Percentiles rank a stretch among this genome's conserved stretches.
Conservation (phyloP, 805 yeast genomes). For the Candida adriatica region DNA sequence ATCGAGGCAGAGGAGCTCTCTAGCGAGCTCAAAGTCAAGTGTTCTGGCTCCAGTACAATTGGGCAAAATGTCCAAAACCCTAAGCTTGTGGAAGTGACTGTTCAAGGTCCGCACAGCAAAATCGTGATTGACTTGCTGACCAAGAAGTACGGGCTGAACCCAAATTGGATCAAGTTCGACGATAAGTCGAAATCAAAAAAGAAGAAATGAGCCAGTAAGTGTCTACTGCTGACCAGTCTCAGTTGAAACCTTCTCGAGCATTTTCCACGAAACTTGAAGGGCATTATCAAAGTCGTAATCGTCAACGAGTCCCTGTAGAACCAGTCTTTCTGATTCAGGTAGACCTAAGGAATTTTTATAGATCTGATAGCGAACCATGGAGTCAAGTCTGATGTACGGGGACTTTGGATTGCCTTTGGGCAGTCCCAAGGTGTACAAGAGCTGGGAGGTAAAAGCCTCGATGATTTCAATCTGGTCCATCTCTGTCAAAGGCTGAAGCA, state of each 20-base stretch:
- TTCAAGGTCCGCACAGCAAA: conserved; percentile 86
- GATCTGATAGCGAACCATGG: conserved; percentile 11
- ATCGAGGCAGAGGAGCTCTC: conserved; percentile 62
- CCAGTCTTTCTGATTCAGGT: background rate
- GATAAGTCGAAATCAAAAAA: conserved; percentile 55
- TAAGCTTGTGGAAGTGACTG: conserved; percentile 59
- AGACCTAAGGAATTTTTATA: conserved; percentile 6
- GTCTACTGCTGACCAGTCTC: too few species aligned
- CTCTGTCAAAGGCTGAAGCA: conserved; percentile 6
- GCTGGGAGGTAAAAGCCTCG: conserved; percentile 8
- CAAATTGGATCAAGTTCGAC: conserved; percentile 56
- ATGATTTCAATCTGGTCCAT: conserved; percentile 10
- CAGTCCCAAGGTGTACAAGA: conserved; percentile 9
- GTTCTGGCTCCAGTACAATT: conserved; percentile 85
- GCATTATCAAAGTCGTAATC: conserved; percentile 6
- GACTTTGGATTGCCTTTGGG: conserved; percentile 9
- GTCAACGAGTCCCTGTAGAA: conserved; percentile 1
- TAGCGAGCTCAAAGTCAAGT: conserved; percentile 61
- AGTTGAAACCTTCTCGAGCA: too few species aligned
- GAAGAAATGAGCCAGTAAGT: conserved; percentile 31
- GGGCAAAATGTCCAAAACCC: conserved; percentile 53
- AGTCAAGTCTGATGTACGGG: conserved; percentile 12
- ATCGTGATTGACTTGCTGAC: conserved; percentile 51
- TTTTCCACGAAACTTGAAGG: conserved; percentile 5
- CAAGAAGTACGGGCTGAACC: conserved; percentile 54